phyloP scores from a whole-genome alignment of 225 moss, liverwort and hornwort species.

The Lunularia cruciata region DNA sequence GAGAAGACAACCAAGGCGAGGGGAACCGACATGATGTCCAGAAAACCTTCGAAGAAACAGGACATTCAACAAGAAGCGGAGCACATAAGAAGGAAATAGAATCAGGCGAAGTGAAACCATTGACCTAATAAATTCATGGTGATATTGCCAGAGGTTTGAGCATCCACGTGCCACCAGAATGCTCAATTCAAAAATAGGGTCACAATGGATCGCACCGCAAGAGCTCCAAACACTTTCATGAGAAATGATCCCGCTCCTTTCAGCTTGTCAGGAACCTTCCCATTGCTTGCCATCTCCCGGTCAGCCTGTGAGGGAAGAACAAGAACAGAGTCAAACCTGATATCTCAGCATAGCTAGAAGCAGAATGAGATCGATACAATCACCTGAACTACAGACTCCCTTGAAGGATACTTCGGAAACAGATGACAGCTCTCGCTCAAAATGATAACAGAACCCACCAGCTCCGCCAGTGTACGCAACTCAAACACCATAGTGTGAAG shows the following conservation, averaged over 20 bases:
- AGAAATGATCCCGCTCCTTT: slow-evolving; percentile 94
- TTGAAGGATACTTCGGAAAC: neutral
- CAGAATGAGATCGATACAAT: neutral
- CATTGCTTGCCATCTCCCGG: slow-evolving; percentile 75
- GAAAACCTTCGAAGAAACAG: neutral
- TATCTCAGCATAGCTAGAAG: too few relatives aligned
- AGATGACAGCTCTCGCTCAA: neutral
- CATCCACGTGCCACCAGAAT: slow-evolving; percentile 7
- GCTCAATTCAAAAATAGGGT: neutral
- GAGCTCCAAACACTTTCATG: slow-evolving; percentile 96
- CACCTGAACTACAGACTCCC: too few relatives aligned
- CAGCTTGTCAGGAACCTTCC: slow-evolving; percentile 88
- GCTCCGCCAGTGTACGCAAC: slow-evolving; percentile 78
- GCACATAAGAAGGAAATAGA: neutral
- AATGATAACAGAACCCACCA: slow-evolving; percentile 41
- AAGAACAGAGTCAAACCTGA: too few relatives aligned
- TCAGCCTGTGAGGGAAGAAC: slow-evolving; percentile 62
- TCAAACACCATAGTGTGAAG: slow-evolving; percentile 83
- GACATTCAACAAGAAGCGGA: neutral
- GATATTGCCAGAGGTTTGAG: neutral
- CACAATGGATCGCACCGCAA: slow-evolving; percentile 57
- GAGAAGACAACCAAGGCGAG: too few relatives aligned
- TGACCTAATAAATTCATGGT: neutral
- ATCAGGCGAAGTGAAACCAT: neutral
- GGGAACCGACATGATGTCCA: neutral